These are phyloP conservation scores for Incumbomyces lentus DNA, from an alignment of 2,329 filamentous ascomycete species.

Conservation along the genomic window DNA sequence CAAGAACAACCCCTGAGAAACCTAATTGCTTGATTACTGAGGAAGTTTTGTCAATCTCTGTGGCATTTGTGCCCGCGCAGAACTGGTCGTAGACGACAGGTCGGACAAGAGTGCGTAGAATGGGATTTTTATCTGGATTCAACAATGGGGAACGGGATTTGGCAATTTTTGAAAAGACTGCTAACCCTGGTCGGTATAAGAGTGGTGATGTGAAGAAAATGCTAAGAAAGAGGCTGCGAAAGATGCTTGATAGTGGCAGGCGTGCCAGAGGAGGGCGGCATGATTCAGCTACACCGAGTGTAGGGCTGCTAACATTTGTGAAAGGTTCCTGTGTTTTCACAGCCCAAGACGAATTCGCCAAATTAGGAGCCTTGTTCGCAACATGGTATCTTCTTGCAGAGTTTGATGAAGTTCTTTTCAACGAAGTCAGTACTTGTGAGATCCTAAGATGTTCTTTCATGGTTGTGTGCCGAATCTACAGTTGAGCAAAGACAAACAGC, in stretches of 20 bases:
- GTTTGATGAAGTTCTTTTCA: no score
- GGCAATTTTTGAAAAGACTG: conserved; percentile 29
- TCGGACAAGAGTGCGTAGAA: conserved; percentile 36
- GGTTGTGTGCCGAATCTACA: no score
- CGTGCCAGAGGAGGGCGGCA: conserved; percentile 8
- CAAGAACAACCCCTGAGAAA: conserved; percentile 43
- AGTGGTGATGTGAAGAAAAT: conserved; percentile 24
- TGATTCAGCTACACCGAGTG: neutral
- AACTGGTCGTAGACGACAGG: conserved; percentile 47
- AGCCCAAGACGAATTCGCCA: no score
- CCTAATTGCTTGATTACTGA: conserved; percentile 39
- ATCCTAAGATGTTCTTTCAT: no score
- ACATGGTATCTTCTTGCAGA: no score
- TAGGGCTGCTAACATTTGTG: no score
- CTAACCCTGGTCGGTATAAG: conserved; percentile 24
- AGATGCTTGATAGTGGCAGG: conserved; percentile 19
- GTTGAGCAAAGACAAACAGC: no score
- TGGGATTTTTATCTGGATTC: conserved; percentile 39
- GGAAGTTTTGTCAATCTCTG: conserved; percentile 38
- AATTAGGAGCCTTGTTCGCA: no score
- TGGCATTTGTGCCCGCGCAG: conserved; percentile 42
- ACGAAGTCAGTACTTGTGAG: no score
- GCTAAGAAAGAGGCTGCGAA: conserved; percentile 25
- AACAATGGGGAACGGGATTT: conserved; percentile 35
- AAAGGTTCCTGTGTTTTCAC: no score